Conservation (phyloP, 257 asterid genomes). For the Paraleonurus japonicus region DNA sequence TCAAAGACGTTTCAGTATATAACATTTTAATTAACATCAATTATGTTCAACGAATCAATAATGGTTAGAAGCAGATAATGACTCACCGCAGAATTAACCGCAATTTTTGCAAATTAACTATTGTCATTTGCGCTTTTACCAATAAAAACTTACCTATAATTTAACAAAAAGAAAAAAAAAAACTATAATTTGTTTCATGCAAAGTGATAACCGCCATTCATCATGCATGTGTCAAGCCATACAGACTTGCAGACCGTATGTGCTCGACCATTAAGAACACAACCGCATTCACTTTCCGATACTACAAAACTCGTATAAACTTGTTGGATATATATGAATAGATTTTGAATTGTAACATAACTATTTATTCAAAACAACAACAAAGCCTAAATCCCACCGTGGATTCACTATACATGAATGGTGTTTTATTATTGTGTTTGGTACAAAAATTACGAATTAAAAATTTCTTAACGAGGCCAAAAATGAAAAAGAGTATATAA, state of each 20-base stretch:
- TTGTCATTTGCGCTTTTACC: background rate
- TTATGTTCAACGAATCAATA: background rate
- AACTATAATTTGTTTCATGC: no score
- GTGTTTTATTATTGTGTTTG: background rate
- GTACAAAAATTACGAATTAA: background rate
- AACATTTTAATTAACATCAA: background rate
- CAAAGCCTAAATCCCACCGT: background rate
- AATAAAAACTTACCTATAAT: background rate
- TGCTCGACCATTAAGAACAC: background rate
- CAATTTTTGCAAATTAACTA: background rate
- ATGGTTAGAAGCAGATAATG: background rate
- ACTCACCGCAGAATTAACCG: background rate
- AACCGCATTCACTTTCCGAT: background rate
- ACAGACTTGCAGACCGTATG: background rate
- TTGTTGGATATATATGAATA: no score
- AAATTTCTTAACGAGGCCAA: background rate
- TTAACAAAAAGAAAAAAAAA: background rate
- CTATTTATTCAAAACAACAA: background rate
- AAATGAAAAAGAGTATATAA: no score
- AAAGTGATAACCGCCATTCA: no score
- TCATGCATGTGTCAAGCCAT: no score
- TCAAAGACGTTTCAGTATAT: background rate
- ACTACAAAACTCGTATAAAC: no score
- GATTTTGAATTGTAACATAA: no score
- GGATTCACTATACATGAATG: background rate